phyloP scores from a whole-genome alignment of 208 protist genomes.

The Leishmania tarentolae region DNA sequence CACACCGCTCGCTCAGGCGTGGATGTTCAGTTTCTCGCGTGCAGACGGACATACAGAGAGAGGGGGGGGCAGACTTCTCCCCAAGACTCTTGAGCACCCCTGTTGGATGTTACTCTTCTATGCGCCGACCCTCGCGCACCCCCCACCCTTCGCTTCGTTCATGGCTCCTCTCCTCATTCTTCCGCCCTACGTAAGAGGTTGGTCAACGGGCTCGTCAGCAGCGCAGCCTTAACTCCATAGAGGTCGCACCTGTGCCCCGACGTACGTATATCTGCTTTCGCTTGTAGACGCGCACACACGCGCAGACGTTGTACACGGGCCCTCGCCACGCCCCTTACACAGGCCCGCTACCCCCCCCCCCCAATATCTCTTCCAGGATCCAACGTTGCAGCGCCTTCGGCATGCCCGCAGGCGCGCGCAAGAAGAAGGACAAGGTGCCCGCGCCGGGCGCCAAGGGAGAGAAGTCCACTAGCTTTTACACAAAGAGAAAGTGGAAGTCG shows the following conservation, averaged over 20 bases:
- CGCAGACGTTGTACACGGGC: not conserved
- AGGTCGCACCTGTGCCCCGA: not conserved
- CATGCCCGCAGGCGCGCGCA: not conserved
- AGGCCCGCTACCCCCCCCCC: not conserved
- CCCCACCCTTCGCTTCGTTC: not conserved
- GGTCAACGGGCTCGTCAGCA: too few relatives aligned
- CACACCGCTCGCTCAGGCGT: not conserved
- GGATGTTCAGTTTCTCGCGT: not conserved
- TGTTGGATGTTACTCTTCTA: not conserved
- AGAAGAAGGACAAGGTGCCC: slow-evolving; percentile 81
- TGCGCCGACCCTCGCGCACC: not conserved
- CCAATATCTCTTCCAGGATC: not conserved
- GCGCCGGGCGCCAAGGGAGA: slow-evolving; percentile 73
- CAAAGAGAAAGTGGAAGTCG: slow-evolving; percentile 67
- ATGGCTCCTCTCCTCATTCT: not conserved
- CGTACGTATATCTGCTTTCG: not conserved
- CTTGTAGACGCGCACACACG: not conserved
- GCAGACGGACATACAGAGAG: too few relatives aligned
- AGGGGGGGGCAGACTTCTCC: not conserved
- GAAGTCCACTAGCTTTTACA: slow-evolving; percentile 79
- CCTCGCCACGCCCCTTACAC: not conserved
- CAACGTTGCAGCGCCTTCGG: not conserved
- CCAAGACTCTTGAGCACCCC: not conserved
- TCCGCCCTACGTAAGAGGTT: not conserved
- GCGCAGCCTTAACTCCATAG: not conserved